Evolutionary conservation across 176 grass and related monocot species (phyloP).

Genomic region (Oropetium thomaeum): DNA sequence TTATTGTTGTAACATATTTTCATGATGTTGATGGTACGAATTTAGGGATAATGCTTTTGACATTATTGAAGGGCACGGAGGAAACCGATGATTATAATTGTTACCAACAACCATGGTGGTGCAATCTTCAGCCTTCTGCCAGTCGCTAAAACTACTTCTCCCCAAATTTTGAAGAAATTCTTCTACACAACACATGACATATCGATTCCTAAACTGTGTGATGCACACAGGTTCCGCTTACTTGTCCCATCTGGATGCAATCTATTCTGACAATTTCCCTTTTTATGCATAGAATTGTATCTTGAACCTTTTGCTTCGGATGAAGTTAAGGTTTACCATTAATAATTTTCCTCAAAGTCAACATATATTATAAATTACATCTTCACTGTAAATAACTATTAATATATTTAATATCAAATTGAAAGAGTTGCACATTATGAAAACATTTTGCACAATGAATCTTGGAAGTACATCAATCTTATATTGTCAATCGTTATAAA

Average conservation of each 20-base stretch:
- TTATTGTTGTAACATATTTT: not conserved
- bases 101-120: conserved; percentile 96
- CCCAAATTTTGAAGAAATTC: conserved; percentile 75
- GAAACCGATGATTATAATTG: conserved; percentile 82
- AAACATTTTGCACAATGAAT: not conserved
- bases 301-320: not conserved
- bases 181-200: conserved; percentile 87
- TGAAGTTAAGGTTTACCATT: conserved; percentile 13
- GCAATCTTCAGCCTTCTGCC: conserved; percentile 98
- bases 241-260: not conserved
- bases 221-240: conserved; percentile 80
- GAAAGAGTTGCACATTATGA: not conserved
- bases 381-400: not conserved
- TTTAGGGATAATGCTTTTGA: conserved; percentile 31
- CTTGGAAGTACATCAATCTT: not conserved
- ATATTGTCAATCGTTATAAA: not conserved
- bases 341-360: not conserved
- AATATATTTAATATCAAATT: not conserved
- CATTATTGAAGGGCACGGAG: conserved; percentile 58
- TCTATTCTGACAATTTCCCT: not conserved
- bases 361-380: not conserved
- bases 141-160: conserved; percentile 53
- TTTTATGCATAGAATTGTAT: not conserved
- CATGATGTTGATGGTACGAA: conserved; percentile 8
- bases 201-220: conserved; percentile 78